Evolutionary conservation across 176 grass and related monocot species (phyloP), one percentile per base, ranked within the genome.

Genomic region (Oryza longistaminata): DNA sequence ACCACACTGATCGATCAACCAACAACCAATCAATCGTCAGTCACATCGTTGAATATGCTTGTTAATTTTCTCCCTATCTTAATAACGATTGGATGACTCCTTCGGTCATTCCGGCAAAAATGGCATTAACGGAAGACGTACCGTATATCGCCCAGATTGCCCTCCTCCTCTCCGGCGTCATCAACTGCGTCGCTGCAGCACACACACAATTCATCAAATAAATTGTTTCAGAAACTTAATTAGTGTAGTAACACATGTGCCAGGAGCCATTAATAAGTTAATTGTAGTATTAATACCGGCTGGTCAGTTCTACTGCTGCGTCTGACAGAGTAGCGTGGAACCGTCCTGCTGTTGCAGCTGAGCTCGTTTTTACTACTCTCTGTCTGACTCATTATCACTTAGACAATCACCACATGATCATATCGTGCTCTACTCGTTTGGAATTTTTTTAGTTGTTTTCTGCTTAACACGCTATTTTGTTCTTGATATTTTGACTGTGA

Each of bases 121-220:
- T n/a, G n/a, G n/a, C n/a, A n/a, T n/a, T n/a, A n/a, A n/a, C n/a
- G n/a, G n/a, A n/a, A n/a, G n/a, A 35, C 34, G 34, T 90, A 98
- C 96, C 96, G 69, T 98, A 98, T 52, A 98, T 93, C 4, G 96
- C 96, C 96, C 96, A 98, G 85, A 98, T 98, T 8, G 96, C 96
- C 40, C 55, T 85, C 76, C 96, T 90, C 43, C 93, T 85, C 82
- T 95, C 96, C 70, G 91, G 91, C 5, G 93, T 98, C 96, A 98
- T 95, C 26, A 98, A 89, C 88, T 93, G 91, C 48, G 96, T 98
- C 22, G 93, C 96, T 97, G 88, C 24, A 68, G 74, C 67, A 75
- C 34, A 24, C 49, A 9, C 34, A 70, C 50, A 55, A 19, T 6
- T 55, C 5, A 53, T 31, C 29, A 35, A 35, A 35, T 35, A 31